Base-by-base conservation (phyloP, 768 basidiomycete species). In the Mycena amicta region DNA sequence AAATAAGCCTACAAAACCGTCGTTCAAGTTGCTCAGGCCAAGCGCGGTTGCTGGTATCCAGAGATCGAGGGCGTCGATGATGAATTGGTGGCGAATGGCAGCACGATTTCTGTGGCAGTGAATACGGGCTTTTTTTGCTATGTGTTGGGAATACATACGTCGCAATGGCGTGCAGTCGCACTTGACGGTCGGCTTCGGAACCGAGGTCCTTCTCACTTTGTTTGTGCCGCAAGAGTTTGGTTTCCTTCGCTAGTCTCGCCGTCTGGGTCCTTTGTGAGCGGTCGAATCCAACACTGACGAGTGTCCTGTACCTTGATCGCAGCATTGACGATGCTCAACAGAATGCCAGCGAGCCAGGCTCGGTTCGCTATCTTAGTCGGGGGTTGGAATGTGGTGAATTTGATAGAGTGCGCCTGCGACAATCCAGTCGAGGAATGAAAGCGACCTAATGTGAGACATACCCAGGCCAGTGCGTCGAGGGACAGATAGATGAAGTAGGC, bases 31-130 rank as follows among this genome's bases (percentile, higher is more conserved):
- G 61, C 87, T 80, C 52, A 91, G 75, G 16, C 89, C 92, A 39
- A 95, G 80, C 57, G 83, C 89, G 20, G 88, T 87, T 5, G 93
- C 90, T 4, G 97, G 97, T 66, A 95, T 86, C 87, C 89, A 95
- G 57, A 94, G 73, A 70, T 99, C 97, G 57, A 95, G 77, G 20
- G 85, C 68, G 71, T 99, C 97, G 58, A 92, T 86, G 54, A 89
- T 74, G 65, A 98, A 83, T 72, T 98, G 97, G 62, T 84, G 83
- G 27, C 87, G 84, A 28, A 87, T 81, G 4, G 82, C 84, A 47
- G 80, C 77, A 47, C 87, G 85, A 66, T 88, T 81, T 40, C 87
- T 90, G 66, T 39, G 56, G 30, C 47, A 58, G 53, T 46, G 23
- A 46, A 58, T 50, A 25, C 37, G 25, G 30, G 27, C 41, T 30